Base-by-base conservation (phyloP, 768 basidiomycete species). In the Xerocomellus amylosporus region DNA sequence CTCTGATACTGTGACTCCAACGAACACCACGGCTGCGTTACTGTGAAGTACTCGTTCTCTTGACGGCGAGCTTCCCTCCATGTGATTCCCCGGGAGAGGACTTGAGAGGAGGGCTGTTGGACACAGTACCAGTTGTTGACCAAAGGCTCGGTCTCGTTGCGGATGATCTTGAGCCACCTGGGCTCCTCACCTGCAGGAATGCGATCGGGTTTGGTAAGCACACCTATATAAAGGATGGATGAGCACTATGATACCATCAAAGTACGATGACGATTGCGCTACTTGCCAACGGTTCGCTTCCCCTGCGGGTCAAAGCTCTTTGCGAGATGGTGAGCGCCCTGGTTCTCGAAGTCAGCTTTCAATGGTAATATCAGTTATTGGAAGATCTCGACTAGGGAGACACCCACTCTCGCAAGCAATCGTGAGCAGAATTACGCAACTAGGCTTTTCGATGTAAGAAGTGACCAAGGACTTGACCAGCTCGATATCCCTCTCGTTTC, bases 141-240 rank as follows among this genome's bases (percentile, higher is more conserved):
- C 20, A 64, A 49, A 2, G 51, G 55, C 39, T 65, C 65, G 26
- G 70, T 72, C 31, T 83, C 81, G 53, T 82, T 80, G 13, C 76
- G 70, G 42, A 86, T 79, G 55, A 80, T 79, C 0, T 70, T 66
- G 0, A 86, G 58, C 87, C 86, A 88, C 13, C 30, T 20, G 7
- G 17, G 28, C 58, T 58, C 59, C 10, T 60, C 53, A 26, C 69
- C 63, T 6, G 13, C 4, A 10, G 54, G 55, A 46, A 66, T 86
- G 10, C 83, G 79, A 57, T 87, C 86, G 0, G 85, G 84, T 56
- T 90, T 89, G 0, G 87, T 90, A n/a, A 87, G 74, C 4, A 88
- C 85, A 44, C 87, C 87, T 87, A 13, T 10, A 37, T 9, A 24
- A 19, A 8, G 7, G 10, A 17, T 44, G 2, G 2, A 30, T 43